A percentile compares a stretch with the other conserved stretches of the same genome.
Conservation (phyloP, 2,329 filamentous ascomycete genomes). For the Neoarthrinium moseri region DNA sequence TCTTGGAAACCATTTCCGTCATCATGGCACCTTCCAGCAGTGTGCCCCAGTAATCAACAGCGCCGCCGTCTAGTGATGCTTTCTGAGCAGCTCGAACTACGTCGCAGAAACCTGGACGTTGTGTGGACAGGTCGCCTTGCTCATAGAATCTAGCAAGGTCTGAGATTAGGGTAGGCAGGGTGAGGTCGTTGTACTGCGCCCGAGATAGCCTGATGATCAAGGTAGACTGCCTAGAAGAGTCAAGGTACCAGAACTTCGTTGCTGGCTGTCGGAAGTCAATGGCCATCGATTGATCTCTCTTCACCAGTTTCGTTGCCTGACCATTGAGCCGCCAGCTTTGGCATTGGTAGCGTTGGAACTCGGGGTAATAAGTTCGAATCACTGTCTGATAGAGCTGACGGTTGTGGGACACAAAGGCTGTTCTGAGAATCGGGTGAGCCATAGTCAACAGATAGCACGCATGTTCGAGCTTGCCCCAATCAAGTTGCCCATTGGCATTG, state of each 20-base stretch:
- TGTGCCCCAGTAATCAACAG: slow-evolving; percentile 43
- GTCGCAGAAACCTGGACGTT: slow-evolving; percentile 45
- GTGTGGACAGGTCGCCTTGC: slow-evolving; percentile 28
- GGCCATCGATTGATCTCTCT: slow-evolving; percentile 37
- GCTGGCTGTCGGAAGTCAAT: slow-evolving; percentile 42
- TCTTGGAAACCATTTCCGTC: slow-evolving; percentile 43
- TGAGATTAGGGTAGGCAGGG: slow-evolving; percentile 43
- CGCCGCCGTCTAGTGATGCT: slow-evolving; percentile 33
- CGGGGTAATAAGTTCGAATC: slow-evolving; percentile 38
- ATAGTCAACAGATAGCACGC: slow-evolving; percentile 43
- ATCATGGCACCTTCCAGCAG: slow-evolving; percentile 44
- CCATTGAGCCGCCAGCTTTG: slow-evolving; percentile 37
- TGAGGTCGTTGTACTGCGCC: slow-evolving; percentile 48
- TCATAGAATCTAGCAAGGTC: slow-evolving; percentile 48
- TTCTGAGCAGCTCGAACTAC: slow-evolving; percentile 40
- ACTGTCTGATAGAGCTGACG: slow-evolving; percentile 48
- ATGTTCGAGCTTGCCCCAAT: slow-evolving; percentile 41
- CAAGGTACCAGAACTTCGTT: slow-evolving; percentile 50
- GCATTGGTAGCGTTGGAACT: slow-evolving; percentile 43
- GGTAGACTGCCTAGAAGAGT: slow-evolving; percentile 44
- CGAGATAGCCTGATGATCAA: slow-evolving; percentile 47
- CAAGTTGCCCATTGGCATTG: slow-evolving; percentile 42
- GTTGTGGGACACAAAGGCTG: slow-evolving; percentile 48
- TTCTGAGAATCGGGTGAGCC: slow-evolving; percentile 52
- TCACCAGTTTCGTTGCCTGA: slow-evolving; percentile 39